Evolutionary conservation across 2,329 filamentous ascomycete species (phyloP).

Genomic region (Fusarium sulawesiense): DNA sequence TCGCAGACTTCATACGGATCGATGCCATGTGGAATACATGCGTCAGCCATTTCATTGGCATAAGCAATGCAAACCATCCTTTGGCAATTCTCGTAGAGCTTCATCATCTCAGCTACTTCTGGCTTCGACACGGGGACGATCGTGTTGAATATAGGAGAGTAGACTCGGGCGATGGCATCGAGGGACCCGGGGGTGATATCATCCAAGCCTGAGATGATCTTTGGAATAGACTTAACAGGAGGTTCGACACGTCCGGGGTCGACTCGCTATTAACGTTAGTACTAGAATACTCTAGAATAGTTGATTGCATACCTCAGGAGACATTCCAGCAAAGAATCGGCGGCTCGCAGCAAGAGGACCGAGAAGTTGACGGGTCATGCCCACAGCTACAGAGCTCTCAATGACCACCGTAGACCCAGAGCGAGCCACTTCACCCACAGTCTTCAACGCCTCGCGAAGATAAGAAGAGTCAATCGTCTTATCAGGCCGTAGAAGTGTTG

Average conservation of each 20-base stretch:
- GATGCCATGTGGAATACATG: slow-evolving; percentile 57
- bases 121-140: slow-evolving; percentile 61
- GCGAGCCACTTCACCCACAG: slow-evolving; percentile 54
- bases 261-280: slow-evolving; percentile 52
- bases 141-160: slow-evolving; percentile 57
- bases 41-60: slow-evolving; percentile 66
- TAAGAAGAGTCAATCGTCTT: slow-evolving; percentile 60
- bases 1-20: slow-evolving; percentile 61
- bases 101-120: slow-evolving; percentile 67
- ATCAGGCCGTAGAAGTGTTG: slow-evolving; percentile 60
- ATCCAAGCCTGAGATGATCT: slow-evolving; percentile 64
- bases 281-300: rapidly evolving
- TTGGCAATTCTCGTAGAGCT: slow-evolving; percentile 68
- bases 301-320: slow-evolving; percentile 50
- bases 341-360: slow-evolving; percentile 55
- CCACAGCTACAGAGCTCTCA: slow-evolving; percentile 64
- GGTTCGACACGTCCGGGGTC: slow-evolving; percentile 61
- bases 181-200: slow-evolving; percentile 58
- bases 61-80: slow-evolving; percentile 65
- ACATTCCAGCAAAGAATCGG: slow-evolving; percentile 60
- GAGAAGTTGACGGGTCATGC: slow-evolving; percentile 63
- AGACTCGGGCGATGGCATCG: slow-evolving; percentile 55
- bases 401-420: slow-evolving; percentile 60
- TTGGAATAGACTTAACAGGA: slow-evolving; percentile 58
- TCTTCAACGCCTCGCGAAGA: slow-evolving; percentile 57